Percentiles rank a stretch among this genome's conserved stretches.
Conservation (phyloP, 345 rosid species). For the Laguncularia racemosa region DNA sequence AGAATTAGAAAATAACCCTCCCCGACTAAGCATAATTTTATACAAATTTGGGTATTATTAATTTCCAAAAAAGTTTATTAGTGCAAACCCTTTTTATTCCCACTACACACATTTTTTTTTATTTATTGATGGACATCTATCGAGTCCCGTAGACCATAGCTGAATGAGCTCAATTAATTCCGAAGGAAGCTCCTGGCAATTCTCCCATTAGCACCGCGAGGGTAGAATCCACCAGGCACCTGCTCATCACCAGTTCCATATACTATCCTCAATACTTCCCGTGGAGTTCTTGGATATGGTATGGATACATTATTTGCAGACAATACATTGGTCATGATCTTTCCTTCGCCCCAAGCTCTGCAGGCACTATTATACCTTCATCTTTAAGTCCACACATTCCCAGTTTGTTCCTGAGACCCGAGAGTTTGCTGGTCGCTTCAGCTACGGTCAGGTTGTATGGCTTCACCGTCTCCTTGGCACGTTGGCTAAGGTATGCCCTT, state of each 20-base stretch:
- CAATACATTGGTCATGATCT: conserved; percentile 24
- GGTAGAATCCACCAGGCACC: conserved; percentile 30
- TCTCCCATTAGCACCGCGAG: conserved; percentile 34
- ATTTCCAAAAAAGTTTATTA: too few relatives aligned
- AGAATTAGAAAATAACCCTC: too few relatives aligned
- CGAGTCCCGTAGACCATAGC: too few relatives aligned
- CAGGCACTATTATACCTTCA: conserved; percentile 41
- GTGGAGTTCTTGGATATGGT: conserved; percentile 26
- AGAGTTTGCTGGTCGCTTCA: conserved; percentile 22
- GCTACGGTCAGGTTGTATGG: conserved; percentile 36
- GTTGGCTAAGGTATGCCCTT: conserved; percentile 41
- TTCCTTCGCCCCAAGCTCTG: conserved; percentile 26
- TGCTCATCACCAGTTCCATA: conserved; percentile 24
- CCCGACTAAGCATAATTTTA: too few relatives aligned
- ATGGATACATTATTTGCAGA: conserved; percentile 24
- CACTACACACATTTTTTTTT: too few relatives aligned
- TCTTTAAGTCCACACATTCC: conserved; percentile 54
- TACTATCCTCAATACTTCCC: conserved; percentile 28
- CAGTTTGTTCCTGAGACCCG: conserved; percentile 27
- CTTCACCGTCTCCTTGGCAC: conserved; percentile 15
- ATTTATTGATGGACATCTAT: too few relatives aligned
- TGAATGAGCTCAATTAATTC: too few relatives aligned
- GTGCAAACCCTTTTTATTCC: too few relatives aligned
- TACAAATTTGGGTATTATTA: too few relatives aligned
- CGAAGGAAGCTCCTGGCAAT: conserved; percentile 17